Evolutionary conservation across 2,329 filamentous ascomycete genomes (phyloP).

Genomic region (Geosmithia putterillii): DNA sequence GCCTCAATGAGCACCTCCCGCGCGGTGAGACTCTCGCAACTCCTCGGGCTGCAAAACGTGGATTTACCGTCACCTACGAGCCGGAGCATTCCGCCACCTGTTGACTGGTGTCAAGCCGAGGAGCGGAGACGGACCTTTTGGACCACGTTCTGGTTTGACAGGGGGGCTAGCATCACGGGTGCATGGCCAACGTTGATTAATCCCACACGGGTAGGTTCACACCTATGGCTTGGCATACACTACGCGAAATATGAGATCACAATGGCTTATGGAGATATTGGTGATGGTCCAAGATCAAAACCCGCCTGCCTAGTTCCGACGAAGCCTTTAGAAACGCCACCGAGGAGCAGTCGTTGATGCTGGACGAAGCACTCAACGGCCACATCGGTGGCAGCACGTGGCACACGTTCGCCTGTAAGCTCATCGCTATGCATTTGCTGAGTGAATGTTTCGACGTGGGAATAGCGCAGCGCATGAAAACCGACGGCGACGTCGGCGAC

Average conservation of each 20-base stretch:
- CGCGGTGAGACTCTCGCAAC: slow-evolving; percentile 55
- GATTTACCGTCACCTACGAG: slow-evolving; percentile 57
- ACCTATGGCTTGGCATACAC: neutral
- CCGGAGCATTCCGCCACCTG: slow-evolving; percentile 57
- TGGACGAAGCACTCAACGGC: slow-evolving; percentile 49
- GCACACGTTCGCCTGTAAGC: slow-evolving; percentile 56
- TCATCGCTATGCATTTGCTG: slow-evolving; percentile 64
- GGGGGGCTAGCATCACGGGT: slow-evolving; percentile 72
- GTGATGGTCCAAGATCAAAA: slow-evolving; percentile 41
- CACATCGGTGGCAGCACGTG: slow-evolving; percentile 25
- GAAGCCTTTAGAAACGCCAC: slow-evolving; percentile 57
- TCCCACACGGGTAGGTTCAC: slow-evolving; percentile 41
- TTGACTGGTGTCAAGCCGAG: slow-evolving; percentile 61
- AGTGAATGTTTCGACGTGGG: slow-evolving; percentile 57
- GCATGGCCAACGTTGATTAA: slow-evolving; percentile 78
- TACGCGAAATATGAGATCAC: neutral
- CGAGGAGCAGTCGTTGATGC: slow-evolving; percentile 43
- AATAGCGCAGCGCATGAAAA: neutral
- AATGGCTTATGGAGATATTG: neutral
- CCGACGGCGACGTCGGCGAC: neutral
- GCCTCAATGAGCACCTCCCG: slow-evolving; percentile 70
- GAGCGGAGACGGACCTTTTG: slow-evolving; percentile 75
- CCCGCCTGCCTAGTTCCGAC: slow-evolving; percentile 62
- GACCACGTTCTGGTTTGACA: slow-evolving; percentile 66
- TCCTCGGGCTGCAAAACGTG: slow-evolving; percentile 68